Evolutionary conservation across 441 rosid species (phyloP).

Genomic region (Populus tomentosa): DNA sequence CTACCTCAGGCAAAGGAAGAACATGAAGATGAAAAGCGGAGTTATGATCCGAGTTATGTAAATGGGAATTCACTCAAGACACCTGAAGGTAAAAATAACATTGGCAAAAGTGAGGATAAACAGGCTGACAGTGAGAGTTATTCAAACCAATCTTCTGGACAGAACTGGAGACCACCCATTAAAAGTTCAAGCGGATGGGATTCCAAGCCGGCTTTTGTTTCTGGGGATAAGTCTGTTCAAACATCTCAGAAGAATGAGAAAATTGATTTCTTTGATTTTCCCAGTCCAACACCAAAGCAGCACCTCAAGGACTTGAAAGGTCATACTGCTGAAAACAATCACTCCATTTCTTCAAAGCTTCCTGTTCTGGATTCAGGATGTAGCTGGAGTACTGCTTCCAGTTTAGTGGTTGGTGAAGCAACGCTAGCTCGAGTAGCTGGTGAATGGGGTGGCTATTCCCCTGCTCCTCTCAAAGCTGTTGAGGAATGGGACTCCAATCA

Average conservation of each 20-base stretch:
- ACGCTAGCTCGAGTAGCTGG: slow-evolving; percentile 53
- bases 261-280: slow-evolving; percentile 50
- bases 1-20: slow-evolving; percentile 23
- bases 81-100: slow-evolving; percentile 26
- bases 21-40: slow-evolving; percentile 32
- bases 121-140: slow-evolving; percentile 35
- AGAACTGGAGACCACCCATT: slow-evolving; percentile 55
- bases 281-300: slow-evolving; percentile 41
- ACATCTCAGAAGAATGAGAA: slow-evolving; percentile 39
- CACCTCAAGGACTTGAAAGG: slow-evolving; percentile 37
- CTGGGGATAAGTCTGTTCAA: slow-evolving; percentile 37
- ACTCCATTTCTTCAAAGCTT: slow-evolving; percentile 37
- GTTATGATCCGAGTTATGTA: slow-evolving; percentile 24
- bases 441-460: slow-evolving; percentile 48
- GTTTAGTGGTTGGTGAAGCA: slow-evolving; percentile 51
- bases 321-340: slow-evolving; percentile 47
- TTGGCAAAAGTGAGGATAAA: slow-evolving; percentile 33
- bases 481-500: slow-evolving; percentile 54
- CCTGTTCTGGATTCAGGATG: slow-evolving; percentile 56
- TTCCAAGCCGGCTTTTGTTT: slow-evolving; percentile 34
- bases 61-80: slow-evolving; percentile 26
- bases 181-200: slow-evolving; percentile 46
- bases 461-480: slow-evolving; percentile 34
- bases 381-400: slow-evolving; percentile 73
- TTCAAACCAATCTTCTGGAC: slow-evolving; percentile 52